Base-by-base conservation (phyloP, 2,329 filamentous ascomycete species). In the Penicillium janthinellum region DNA sequence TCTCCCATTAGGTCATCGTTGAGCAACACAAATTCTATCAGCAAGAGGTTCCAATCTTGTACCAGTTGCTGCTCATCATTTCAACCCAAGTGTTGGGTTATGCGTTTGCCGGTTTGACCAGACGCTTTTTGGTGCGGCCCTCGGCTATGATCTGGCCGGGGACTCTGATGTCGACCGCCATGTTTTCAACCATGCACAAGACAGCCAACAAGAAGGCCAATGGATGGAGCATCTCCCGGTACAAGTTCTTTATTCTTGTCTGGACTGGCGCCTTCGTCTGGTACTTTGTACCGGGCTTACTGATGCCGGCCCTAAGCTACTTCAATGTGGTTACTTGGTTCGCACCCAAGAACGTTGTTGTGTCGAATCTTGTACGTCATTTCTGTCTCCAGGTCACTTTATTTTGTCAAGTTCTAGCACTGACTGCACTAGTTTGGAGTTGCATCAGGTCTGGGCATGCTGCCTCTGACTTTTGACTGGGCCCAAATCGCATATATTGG, bases 131-230 rank as follows among this genome's bases (percentile, higher is more conserved):
- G 4, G 91, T 96, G 31, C 86, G 91, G 28, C 92, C 92, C 0
- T 90, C 90, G 62, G 90, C 90, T 60, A 96, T 96, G 90, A 92
- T 96, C 50, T 96, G 92, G 92, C 92, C 92, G 1, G 89, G 90
- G 22, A 96, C 92, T 0, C 81, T 96, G 52, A 92, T 94, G 83
- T 94, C 91, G 20, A 91, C 91, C 0, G 89, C 91, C 68, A 93
- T 96, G 90, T 95, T 96, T 69, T 89, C 88, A 4, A 94, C 91
- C 0, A 82, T 96, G 52, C 92, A 96, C 75, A 92, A 89, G 69
- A 88, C 92, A 61, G 88, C 93, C 70, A 96, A 95, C 74, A 90
- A 89, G 67, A 84, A 87, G 38, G 91, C 90, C 20, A 88, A 91
- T 73, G 90, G 91, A 37, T 96, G 92, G 92, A 88, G 78, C 44